Evolutionary conservation across 371 early-diverging fungal species (phyloP).

Genomic region (Mucor irregularis): DNA sequence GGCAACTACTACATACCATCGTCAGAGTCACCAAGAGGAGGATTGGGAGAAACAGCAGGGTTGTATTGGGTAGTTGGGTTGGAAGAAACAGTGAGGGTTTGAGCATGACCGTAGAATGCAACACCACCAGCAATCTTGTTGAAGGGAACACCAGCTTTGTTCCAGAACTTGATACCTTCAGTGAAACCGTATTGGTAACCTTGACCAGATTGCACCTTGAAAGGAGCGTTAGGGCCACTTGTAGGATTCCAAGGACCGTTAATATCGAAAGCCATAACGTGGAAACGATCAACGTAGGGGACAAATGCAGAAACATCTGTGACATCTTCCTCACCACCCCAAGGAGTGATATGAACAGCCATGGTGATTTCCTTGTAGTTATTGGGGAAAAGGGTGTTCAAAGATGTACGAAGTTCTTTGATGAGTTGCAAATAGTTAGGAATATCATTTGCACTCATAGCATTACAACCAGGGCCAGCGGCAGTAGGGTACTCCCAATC

Average conservation of each 20-base stretch:
- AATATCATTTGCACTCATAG: slow-evolving; percentile 38
- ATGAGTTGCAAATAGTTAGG: slow-evolving; percentile 58
- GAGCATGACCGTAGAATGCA: slow-evolving; percentile 62
- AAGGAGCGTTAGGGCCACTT: slow-evolving; percentile 69
- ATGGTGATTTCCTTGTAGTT: slow-evolving; percentile 65
- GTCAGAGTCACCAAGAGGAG: slow-evolving; percentile 49
- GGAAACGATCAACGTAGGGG: slow-evolving; percentile 64
- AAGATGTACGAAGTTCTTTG: slow-evolving; percentile 61
- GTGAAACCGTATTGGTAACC: slow-evolving; percentile 47
- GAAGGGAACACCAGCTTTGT: slow-evolving; percentile 59
- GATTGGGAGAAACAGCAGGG: slow-evolving; percentile 29
- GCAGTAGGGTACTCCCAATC: slow-evolving; percentile 48
- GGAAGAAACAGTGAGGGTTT: slow-evolving; percentile 21
- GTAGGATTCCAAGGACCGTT: slow-evolving; percentile 65
- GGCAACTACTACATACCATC: too few relatives aligned
- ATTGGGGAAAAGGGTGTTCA: slow-evolving; percentile 47
- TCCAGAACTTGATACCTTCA: slow-evolving; percentile 58
- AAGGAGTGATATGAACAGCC: slow-evolving; percentile 70
- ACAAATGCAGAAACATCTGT: slow-evolving; percentile 66
- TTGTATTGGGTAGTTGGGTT: slow-evolving; percentile 38
- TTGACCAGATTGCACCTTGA: slow-evolving; percentile 48
- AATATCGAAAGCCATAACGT: slow-evolving; percentile 60
- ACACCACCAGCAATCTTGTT: slow-evolving; percentile 63
- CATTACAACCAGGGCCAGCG: slow-evolving; percentile 60
- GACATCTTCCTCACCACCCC: slow-evolving; percentile 48